Base-by-base conservation (phyloP, 1,139 yeast genomes). In the Entelexis sorbosivorans region DNA sequence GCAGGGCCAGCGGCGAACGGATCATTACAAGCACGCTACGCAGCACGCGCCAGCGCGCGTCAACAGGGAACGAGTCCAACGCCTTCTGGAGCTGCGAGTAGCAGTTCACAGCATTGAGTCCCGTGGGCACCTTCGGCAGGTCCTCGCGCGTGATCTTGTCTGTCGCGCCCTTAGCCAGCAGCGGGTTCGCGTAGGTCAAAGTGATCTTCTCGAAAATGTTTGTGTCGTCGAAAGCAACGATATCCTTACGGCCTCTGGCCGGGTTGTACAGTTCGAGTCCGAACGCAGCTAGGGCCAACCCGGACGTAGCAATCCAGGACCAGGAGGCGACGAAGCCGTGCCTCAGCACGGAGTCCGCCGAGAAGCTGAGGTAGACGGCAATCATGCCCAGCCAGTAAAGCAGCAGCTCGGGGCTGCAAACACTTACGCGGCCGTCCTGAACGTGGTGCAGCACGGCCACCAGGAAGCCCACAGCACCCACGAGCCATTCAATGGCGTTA, bases 181-280 rank as follows among this genome's bases (percentile, higher is more conserved):
- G 72, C 5, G 80, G 82, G 10, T 87, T 79, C 86, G 89, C 82
- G 96, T 96, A 91, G 38, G 78, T 71, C 64, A 91, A 83, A 0
- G 94, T 77, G 52, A 89, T 71, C 54, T 76, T 75, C 19, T 91
- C 78, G 62, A 87, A 88, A 22, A 88, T 69, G 61, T 85, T 84
- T 16, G 96, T 91, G 38, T 71, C 69, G 60, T 87, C 96, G 57
- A 63, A 58, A 8, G 50, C 49, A 1, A 47, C 33, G 1, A 19
- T 39, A 4, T 36, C 50, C 10, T 42, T 29, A 16, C 31, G 44
- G 8, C 28, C 38, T 3, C 36, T 10, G 8, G 36, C 2, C 7
- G 51, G 48, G 36, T 50, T 56, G 31, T 16, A 10, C 1, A 49
- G 26, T 33, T 58, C 60, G 10, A 55, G 35, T 10, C 38, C 14